phyloP scores from a whole-genome alignment of 179 eudicot species.

The Carnegiea gigantea region DNA sequence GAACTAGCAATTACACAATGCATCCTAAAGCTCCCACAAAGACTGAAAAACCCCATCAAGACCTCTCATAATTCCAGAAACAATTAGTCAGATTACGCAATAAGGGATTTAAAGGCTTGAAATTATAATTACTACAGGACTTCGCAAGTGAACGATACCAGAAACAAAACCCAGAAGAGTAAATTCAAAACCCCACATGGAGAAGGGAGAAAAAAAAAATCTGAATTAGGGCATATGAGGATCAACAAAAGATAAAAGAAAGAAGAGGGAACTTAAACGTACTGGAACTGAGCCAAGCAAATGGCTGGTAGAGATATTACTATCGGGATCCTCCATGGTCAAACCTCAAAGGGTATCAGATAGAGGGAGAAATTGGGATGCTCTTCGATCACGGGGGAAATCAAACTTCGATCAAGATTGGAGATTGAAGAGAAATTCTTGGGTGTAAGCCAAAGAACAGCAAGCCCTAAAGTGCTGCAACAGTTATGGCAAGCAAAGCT shows the following conservation, averaged over 20 bases:
- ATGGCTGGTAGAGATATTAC: slow-evolving; percentile 67
- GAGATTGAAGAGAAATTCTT: slow-evolving; percentile 2
- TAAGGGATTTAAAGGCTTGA: background rate
- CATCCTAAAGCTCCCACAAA: background rate
- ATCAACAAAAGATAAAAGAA: slow-evolving; percentile 1
- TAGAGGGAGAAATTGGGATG: background rate
- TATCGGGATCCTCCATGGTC: slow-evolving; percentile 57
- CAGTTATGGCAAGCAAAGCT: background rate
- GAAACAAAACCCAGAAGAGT: background rate
- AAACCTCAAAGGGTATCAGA: background rate
- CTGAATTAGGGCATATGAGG: slow-evolving; percentile 1
- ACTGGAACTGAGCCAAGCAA: slow-evolving; percentile 88
- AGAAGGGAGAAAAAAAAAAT: background rate
- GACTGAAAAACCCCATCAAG: background rate
- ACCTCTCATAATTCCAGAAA: background rate
- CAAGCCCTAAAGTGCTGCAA: background rate
- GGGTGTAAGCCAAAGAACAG: background rate
- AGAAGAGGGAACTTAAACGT: slow-evolving; percentile 16
- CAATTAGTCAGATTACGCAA: background rate
- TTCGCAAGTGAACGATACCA: background rate
- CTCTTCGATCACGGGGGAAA: background rate
- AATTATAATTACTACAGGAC: background rate
- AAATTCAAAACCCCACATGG: background rate
- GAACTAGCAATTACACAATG: background rate
- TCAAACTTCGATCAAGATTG: slow-evolving; percentile 12